Evolutionary conservation across 345 rosid species (phyloP), one percentile per base, ranked within the genome.

Genomic region (Zanthoxylum bungeanum): DNA sequence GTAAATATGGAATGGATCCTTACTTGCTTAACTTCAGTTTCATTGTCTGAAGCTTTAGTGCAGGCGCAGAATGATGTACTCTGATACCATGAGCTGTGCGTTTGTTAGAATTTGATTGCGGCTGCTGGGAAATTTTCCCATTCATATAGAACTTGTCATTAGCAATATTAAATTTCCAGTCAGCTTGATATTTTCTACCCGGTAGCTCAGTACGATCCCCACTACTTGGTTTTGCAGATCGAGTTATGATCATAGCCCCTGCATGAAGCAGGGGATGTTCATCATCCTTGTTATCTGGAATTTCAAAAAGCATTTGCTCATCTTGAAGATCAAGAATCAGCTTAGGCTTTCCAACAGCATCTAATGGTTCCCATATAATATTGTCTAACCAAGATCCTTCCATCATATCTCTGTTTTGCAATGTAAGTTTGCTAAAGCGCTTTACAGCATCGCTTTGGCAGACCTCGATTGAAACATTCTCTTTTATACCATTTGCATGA

Each of bases 11-110:
- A 25, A 66, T 73, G 42, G 44, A 52, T 62, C 30, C 98, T 79
- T 88, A 95, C 99, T 95, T 92, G 99, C 97, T 95, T 83, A 95
- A 81, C 85, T 91, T 95, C 77, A 80, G 76, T 82, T 95, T 92
- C 89, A 87, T 86, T 8, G 97, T 91, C 83, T 92, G 93, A 79
- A 95, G 85, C 87, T 92, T 95, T 56, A 92, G 87, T 31, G 99
- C 99, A 76, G 97, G 94, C 53, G 93, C 93, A 52, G 98, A 89
- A 83, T 92, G 96, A 86, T 88, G 91, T 77, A 91, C 87, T 86
- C 87, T 93, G 77, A 82, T 73, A 47, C 94, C 90, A 75, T 90
- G 88, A 78, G 84, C 82, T 47, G 81, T 77, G 46, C 96, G 87
- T 73, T 95, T 92, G 76, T 84, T 91, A 55, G 94, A 75, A 82